Base-by-base conservation (phyloP, 2,329 filamentous ascomycete genomes). In the Aspergillus sp. region DNA sequence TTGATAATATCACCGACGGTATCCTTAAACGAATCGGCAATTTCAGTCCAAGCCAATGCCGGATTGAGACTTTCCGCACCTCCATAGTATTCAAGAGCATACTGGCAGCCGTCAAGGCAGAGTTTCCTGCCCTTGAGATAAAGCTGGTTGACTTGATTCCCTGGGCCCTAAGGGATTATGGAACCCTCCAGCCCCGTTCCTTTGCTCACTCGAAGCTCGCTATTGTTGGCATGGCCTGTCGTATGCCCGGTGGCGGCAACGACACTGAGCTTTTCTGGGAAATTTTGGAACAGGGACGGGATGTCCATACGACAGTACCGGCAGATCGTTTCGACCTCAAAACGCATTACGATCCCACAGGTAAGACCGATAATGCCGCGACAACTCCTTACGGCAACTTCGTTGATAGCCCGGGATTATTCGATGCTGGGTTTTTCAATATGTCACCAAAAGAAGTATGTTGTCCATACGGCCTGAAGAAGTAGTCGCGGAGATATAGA, bases 401-500 rank as follows among this genome's bases (percentile, higher is more conserved):
- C 31, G 65, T 78, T n/a, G 66, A 75, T 14, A 48, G 71, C 4
- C 72, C 76, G 0, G 75, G 70, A 0, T 31, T 68, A 1, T 79
- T 79, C 53, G 76, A 79, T 60, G 60, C 70, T 3, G 61, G 62
- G 0, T 76, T 78, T 56, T 79, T 79, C 66, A 71, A 75, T 45
- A 76, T 78, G 64, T 91, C 89, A 21, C 89, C 89, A 6, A 84
- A 88, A 64, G 68, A 70, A 37, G 89, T 53, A 56, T 25, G 4
- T 8, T 31, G 27, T 25, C 40, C 15, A 23, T 21, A 45, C 9
- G 5, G 6, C 8, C 8, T 8, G n/a, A 43, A 6, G 6, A 12
- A 3, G 11, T 7, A 14, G 12, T 15, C 15, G 33, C 14, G 12
- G n/a, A 27, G 17, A 40, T 19, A 37, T 33, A 33, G 15, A 17